A percentile compares a stretch with the other conserved stretches of the same genome.
These are phyloP conservation scores for Pyricularia pennisetigena DNA, from an alignment of 2,329 filamentous ascomycete species.

Conservation along the genomic window DNA sequence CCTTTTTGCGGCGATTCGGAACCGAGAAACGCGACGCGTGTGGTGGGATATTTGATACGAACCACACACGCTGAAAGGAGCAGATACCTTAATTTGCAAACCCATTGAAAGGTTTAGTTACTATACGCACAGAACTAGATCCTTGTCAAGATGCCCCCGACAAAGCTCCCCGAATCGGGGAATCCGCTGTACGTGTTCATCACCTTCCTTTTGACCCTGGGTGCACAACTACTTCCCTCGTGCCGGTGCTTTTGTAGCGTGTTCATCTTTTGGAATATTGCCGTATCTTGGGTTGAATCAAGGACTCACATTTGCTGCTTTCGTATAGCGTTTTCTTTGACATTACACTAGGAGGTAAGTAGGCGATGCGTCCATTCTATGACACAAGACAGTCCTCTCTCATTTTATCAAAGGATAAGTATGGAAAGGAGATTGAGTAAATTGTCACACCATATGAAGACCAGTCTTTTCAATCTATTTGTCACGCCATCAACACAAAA, in stretches of 20 bases:
- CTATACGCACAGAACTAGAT: neutral
- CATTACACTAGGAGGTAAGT: conserved; percentile 61
- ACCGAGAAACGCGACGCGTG: neutral
- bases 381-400: neutral
- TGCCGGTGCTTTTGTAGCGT: neutral
- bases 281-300: neutral
- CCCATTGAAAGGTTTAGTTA: neutral
- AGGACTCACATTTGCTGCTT: conserved; percentile 1
- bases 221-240: neutral
- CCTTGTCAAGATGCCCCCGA: conserved; percentile 26
- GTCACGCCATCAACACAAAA: neutral
- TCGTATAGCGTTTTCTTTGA: conserved; percentile 21
- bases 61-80: too few relatives aligned
- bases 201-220: neutral
- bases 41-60: neutral
- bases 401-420: neutral
- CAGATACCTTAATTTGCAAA: neutral
- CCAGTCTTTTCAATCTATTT: neutral
- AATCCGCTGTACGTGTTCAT: conserved; percentile 33
- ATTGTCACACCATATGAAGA: neutral
- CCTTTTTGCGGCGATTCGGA: neutral
- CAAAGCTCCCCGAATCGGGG: conserved; percentile 33
- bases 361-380: too few relatives aligned
- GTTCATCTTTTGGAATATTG: neutral
- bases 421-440: neutral